phyloP scores from a whole-genome alignment of 1,139 yeast genomes.

The Kodamaea arcana region DNA sequence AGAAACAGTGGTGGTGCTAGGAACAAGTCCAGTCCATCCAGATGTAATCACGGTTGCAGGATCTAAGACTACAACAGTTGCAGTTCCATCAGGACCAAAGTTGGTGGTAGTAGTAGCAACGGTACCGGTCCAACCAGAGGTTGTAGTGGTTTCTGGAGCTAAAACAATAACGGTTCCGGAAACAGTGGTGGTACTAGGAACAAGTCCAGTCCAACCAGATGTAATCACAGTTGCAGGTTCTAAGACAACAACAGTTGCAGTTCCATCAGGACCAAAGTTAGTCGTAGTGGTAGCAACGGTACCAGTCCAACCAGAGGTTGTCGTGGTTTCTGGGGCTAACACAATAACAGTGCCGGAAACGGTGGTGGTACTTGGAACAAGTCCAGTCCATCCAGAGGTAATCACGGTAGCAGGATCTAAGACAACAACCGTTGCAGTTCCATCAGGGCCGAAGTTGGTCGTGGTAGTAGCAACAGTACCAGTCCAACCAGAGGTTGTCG shows the following conservation, averaged over 20 bases:
- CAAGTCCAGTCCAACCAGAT: conserved; percentile 8
- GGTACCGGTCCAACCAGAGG: conserved; percentile 10
- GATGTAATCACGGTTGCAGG: conserved; percentile 10
- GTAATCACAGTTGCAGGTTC: conserved; percentile 10
- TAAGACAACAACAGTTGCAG: conserved; percentile 15
- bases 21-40: conserved; percentile 9
- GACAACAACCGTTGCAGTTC: conserved; percentile 11
- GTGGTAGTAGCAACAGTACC: conserved; percentile 8
- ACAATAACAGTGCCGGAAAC: conserved; percentile 10
- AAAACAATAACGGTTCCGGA: too few relatives aligned
- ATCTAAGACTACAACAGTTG: conserved; percentile 12
- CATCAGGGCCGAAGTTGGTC: conserved; percentile 7
- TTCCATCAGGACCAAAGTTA: conserved; percentile 11
- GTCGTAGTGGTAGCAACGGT: background rate
- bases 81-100: conserved; percentile 5
- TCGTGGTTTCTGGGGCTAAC: conserved; percentile 9
- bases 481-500: conserved; percentile 12
- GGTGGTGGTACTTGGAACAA: conserved; percentile 6
- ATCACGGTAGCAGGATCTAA: conserved; percentile 12
- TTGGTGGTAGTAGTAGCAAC: conserved; percentile 7
- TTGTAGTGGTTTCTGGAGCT: conserved; percentile 11
- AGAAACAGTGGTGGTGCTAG: conserved; percentile 7
- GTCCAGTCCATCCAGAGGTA: conserved; percentile 11
- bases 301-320: conserved; percentile 11
- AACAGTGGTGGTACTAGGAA: conserved; percentile 2